Evolutionary conservation across 306 rosid genomes (phyloP).

Genomic region (Mimosa pudica): DNA sequence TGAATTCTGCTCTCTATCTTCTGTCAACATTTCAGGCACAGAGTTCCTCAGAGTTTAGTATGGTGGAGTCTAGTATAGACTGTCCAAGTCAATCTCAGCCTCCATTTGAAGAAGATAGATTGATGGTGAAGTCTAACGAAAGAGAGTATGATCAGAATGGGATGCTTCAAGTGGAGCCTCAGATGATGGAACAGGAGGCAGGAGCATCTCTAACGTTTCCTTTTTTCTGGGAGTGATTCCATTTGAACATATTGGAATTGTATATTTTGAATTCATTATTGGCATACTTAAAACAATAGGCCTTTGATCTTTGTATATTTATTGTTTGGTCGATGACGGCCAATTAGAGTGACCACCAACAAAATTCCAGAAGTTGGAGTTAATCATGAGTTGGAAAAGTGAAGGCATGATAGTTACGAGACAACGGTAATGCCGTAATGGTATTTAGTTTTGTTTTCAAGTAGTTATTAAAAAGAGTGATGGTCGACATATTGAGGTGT

Average conservation of each 20-base stretch:
- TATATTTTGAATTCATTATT: background rate
- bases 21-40: constrained; percentile 3
- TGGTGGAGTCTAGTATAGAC: background rate
- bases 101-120: background rate
- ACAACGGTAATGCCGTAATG: background rate
- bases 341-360: background rate
- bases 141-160: background rate
- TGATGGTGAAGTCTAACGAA: background rate
- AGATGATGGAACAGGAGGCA: background rate
- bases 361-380: background rate
- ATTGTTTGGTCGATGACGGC: background rate
- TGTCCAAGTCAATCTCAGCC: background rate
- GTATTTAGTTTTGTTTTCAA: background rate
- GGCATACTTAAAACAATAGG: background rate
- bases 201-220: background rate
- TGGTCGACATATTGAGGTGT: background rate
- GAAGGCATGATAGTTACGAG: background rate
- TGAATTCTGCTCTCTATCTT: constrained; percentile 16
- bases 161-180: background rate
- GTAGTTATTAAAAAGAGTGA: background rate
- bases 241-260: background rate
- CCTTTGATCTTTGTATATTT: background rate
- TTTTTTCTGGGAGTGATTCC: background rate
- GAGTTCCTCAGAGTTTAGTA: background rate
- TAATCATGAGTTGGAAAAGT: background rate